Percentiles rank a stretch among this genome's conserved stretches.
Evolutionary conservation across 1,284 basidiomycete genomes (phyloP).

Genomic region (Schizophyllum amplum): DNA sequence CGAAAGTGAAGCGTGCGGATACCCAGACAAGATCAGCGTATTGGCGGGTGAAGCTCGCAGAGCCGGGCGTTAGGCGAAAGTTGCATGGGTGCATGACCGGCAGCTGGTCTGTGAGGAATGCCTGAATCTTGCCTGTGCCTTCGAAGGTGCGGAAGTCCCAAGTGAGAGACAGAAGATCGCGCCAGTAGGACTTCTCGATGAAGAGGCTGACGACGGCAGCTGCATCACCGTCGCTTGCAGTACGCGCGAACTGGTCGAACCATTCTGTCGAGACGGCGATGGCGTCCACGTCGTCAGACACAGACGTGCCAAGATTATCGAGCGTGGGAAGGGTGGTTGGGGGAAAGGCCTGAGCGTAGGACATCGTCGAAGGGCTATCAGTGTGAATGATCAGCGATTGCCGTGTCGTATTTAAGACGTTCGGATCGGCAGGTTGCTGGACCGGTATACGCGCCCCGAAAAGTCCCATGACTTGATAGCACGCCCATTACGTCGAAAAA

Average conservation of each 20-base stretch:
- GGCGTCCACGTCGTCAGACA: slow-evolving; percentile 28
- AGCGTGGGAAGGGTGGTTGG: slow-evolving; percentile 33
- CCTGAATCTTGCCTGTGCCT: slow-evolving; percentile 29
- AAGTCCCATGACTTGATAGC: neutral
- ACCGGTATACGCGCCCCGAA: neutral
- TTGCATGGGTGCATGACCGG: slow-evolving; percentile 24
- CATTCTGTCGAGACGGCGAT: slow-evolving; percentile 33
- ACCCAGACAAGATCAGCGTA: slow-evolving; percentile 55
- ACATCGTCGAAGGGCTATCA: neutral
- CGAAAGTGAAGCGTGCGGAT: slow-evolving; percentile 49
- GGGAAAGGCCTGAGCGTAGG: neutral
- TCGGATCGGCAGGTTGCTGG: neutral
- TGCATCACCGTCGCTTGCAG: slow-evolving; percentile 27
- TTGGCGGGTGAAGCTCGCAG: slow-evolving; percentile 30
- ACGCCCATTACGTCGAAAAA: neutral
- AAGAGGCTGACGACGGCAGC: slow-evolving; percentile 30
- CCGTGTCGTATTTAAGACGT: neutral
- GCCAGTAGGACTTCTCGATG: slow-evolving; percentile 42
- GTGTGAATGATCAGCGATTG: neutral
- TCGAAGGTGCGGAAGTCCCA: slow-evolving; percentile 63
- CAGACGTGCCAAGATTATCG: slow-evolving; percentile 28
- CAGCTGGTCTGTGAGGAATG: slow-evolving; percentile 41
- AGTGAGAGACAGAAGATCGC: slow-evolving; percentile 54
- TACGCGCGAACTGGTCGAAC: slow-evolving; percentile 33
- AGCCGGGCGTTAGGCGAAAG: slow-evolving; percentile 32